phyloP scores from a whole-genome alignment of 306 rosid species.

The Trichosanthes truncata region DNA sequence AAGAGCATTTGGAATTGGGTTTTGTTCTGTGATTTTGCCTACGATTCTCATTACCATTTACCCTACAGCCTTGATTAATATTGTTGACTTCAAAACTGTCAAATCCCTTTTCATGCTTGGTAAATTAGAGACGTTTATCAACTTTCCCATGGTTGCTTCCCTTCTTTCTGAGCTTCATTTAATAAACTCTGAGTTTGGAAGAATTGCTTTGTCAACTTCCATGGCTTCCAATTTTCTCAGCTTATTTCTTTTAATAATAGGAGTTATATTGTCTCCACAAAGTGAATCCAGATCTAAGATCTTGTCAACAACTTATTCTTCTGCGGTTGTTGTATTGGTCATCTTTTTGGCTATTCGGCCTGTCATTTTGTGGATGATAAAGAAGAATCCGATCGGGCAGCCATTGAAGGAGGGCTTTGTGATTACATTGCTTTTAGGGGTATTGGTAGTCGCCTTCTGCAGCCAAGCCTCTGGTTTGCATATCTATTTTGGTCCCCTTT shows the following conservation, averaged over 20 bases:
- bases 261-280: not conserved
- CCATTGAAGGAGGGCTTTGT: conserved; percentile 13
- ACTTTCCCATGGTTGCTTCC: conserved; percentile 16
- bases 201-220: conserved; percentile 19
- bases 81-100: not conserved
- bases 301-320: not conserved
- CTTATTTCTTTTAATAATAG: not conserved
- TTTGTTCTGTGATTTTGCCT: conserved; percentile 8
- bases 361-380: conserved; percentile 12
- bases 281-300: not conserved
- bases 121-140: conserved; percentile 4
- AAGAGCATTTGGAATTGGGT: conserved; percentile 15
- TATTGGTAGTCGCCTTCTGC: conserved; percentile 17
- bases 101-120: not conserved
- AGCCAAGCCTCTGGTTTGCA: conserved; percentile 17
- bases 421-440: conserved; percentile 3
- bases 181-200: conserved; percentile 24
- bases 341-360: conserved; percentile 14
- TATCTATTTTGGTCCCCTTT: conserved; percentile 19
- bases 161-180: conserved; percentile 23
- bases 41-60: not conserved
- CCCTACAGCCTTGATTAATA: not conserved
- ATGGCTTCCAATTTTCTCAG: conserved; percentile 1
- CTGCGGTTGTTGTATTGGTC: not conserved
- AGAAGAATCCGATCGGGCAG: conserved; percentile 6